Evolutionary conservation across 805 yeast genomes (phyloP), one percentile per base, ranked within the genome.

Genomic region (Lipomyces orientalis): DNA sequence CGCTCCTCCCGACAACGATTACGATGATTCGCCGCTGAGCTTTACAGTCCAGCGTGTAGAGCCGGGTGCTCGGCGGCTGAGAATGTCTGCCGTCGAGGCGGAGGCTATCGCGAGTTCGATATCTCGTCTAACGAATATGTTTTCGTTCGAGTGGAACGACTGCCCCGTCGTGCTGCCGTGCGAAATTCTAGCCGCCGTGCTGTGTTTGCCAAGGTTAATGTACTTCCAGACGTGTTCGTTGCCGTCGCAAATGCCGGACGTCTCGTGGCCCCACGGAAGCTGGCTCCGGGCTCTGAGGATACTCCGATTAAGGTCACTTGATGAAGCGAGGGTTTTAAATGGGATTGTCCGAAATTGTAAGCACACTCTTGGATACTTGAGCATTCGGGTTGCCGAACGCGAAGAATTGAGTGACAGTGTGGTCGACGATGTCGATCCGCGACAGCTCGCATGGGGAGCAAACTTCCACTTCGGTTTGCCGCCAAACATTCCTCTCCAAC

Each of bases 131-230:
- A 14, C 7, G 22, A 39, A 49, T 22, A 51, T 61, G 8, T 56
- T 31, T n/a, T 31, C 58, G 19, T 58, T 67, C 19, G 71, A 67
- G 52, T 67, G 71, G 71, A 61, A 64, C 46, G 68, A 63, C 29
- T 59, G 65, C 58, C 46, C 46, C 35, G 22, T 67, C 9, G 57
- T 34, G 16, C 37, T 67, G 58, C 71, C 71, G 10, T 58, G 46
- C 19, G 60, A 25, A 31, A n/a, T 67, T n/a, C 60, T 64, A 16
- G 33, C 51, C 9, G 51, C 58, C 16, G 62, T 64, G 16, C 52
- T 67, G 25, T 22, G 33, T n/a, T 51, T 64, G 22, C 67, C 67
- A 5, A 19, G 29, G 22, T 33, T 67, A 22, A 34, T 35, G 10
- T 54, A 39, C 25, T 54, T 67, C 29, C 70, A 67, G 46, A 61